A percentile compares a stretch with the other conserved stretches of the same genome.
These are phyloP conservation scores for Trametes sp. DNA, from an alignment of 1,284 basidiomycete genomes.

Conservation along the genomic window DNA sequence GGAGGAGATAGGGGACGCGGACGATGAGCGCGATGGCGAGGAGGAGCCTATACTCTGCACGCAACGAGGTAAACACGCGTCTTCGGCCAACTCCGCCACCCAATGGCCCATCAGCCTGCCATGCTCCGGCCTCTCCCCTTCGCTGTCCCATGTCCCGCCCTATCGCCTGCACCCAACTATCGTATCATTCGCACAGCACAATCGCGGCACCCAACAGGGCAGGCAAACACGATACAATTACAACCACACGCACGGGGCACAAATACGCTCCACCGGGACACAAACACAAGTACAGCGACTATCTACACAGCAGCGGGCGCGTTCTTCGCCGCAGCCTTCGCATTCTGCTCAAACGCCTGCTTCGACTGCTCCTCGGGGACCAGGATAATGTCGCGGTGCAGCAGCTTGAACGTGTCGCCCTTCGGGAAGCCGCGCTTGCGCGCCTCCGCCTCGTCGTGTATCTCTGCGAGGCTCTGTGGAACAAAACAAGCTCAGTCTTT, in stretches of 20 bases:
- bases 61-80: conserved; percentile 42
- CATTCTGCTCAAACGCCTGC: conserved; percentile 40
- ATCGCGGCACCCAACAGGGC: conserved; percentile 18
- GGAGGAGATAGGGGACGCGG: conserved; percentile 38
- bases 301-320: conserved; percentile 14
- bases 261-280: conserved; percentile 8
- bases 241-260: conserved; percentile 15
- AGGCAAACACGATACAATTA: conserved; percentile 29
- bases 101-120: background rate
- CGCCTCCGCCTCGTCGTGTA: conserved; percentile 61
- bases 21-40: conserved; percentile 29
- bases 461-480: conserved; percentile 53
- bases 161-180: conserved; percentile 11
- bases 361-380: conserved; percentile 59
- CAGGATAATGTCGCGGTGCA: conserved; percentile 69
- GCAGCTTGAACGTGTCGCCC: conserved; percentile 64
- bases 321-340: conserved; percentile 38
- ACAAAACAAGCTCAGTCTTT: background rate
- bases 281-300: conserved; percentile 7
- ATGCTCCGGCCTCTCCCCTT: conserved; percentile 4
- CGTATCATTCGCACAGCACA: conserved; percentile 13
- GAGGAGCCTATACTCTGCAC: conserved; percentile 25
- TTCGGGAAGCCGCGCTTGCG: conserved; percentile 68
- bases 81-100: conserved; percentile 27
- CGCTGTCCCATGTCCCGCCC: conserved; percentile 22